A percentile compares a stretch with the other conserved stretches of the same genome.
phyloP scores from a whole-genome alignment of 1,284 basidiomycete genomes.

The Ceratobasidium sp. region DNA sequence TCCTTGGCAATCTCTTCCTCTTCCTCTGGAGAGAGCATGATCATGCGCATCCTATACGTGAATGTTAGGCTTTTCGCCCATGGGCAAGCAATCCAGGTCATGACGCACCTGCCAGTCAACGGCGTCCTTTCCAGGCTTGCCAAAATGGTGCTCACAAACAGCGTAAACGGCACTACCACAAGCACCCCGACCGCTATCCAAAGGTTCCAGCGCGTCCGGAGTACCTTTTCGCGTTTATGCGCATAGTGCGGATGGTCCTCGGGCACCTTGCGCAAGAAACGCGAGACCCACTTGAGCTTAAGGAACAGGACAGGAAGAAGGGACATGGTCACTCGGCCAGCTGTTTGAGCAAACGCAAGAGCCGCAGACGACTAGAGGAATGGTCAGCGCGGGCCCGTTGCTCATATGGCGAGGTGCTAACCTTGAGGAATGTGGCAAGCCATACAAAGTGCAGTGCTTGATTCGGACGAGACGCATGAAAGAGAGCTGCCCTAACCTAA shows the following conservation, averaged over 20 bases:
- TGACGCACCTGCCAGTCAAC: slow-evolving; percentile 78
- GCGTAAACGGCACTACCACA: slow-evolving; percentile 70
- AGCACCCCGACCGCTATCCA: slow-evolving; percentile 59
- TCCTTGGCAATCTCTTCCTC: slow-evolving; percentile 84
- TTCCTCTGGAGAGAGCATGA: slow-evolving; percentile 88
- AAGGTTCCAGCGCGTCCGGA: slow-evolving; percentile 16
- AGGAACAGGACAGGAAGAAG: slow-evolving; percentile 59
- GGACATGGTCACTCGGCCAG: slow-evolving; percentile 74
- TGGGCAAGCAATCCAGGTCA: background rate
- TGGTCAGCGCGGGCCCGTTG: background rate
- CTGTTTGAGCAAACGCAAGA: slow-evolving; percentile 71
- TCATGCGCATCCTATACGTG: slow-evolving; percentile 75
- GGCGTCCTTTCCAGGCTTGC: slow-evolving; percentile 85
- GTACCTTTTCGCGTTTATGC: slow-evolving; percentile 25
- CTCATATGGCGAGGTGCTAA: slow-evolving; percentile 51
- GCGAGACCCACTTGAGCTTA: slow-evolving; percentile 40
- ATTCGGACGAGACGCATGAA: slow-evolving; percentile 60
- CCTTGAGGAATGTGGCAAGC: slow-evolving; percentile 62
- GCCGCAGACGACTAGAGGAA: slow-evolving; percentile 61
- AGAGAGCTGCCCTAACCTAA: slow-evolving; percentile 48
- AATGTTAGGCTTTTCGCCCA: background rate
- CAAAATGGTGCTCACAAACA: slow-evolving; percentile 80
- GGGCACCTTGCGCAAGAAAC: slow-evolving; percentile 43
- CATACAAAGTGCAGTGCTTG: slow-evolving; percentile 57
- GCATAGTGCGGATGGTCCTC: slow-evolving; percentile 36